Conservation (phyloP, 495 filamentous ascomycete species). For the Neurospora cerealis region DNA sequence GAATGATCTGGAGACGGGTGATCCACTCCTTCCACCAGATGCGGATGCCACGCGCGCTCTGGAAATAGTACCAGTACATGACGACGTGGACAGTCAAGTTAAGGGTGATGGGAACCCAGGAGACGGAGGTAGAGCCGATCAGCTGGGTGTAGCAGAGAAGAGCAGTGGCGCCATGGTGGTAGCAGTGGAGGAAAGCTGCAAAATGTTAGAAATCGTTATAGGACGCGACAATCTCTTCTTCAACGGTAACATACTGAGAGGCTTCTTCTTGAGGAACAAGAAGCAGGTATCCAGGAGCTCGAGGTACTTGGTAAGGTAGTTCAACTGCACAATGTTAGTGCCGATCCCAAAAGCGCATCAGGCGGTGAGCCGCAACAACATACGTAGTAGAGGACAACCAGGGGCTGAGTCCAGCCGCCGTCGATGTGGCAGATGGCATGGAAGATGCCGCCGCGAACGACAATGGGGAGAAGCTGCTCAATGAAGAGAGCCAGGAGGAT, state of each 20-base stretch:
- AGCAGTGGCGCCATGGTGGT: constrained; percentile 75
- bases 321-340: constrained; percentile 49
- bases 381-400: constrained; percentile 75
- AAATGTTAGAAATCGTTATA: constrained; percentile 6
- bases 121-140: constrained; percentile 65
- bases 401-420: constrained; percentile 69
- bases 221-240: background rate
- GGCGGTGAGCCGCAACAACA: constrained; percentile 16
- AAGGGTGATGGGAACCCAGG: constrained; percentile 67
- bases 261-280: constrained; percentile 82
- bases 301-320: constrained; percentile 71
- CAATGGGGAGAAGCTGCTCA: constrained; percentile 61
- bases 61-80: constrained; percentile 67
- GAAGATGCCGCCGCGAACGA: constrained; percentile 60
- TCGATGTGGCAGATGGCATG: constrained; percentile 57
- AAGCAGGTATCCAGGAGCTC: constrained; percentile 75
- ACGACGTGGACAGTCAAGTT: constrained; percentile 70
- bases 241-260: constrained; percentile 48
- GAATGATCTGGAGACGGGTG: constrained; percentile 73
- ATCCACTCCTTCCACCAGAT: constrained; percentile 94
- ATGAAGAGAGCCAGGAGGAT: constrained; percentile 59
- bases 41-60: constrained; percentile 66
- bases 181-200: constrained; percentile 75
- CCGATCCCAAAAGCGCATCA: background rate
- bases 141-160: constrained; percentile 82